These are phyloP conservation scores for Penicillium sp. DNA, from an alignment of 2,329 filamentous ascomycete species.

Conservation along the genomic window DNA sequence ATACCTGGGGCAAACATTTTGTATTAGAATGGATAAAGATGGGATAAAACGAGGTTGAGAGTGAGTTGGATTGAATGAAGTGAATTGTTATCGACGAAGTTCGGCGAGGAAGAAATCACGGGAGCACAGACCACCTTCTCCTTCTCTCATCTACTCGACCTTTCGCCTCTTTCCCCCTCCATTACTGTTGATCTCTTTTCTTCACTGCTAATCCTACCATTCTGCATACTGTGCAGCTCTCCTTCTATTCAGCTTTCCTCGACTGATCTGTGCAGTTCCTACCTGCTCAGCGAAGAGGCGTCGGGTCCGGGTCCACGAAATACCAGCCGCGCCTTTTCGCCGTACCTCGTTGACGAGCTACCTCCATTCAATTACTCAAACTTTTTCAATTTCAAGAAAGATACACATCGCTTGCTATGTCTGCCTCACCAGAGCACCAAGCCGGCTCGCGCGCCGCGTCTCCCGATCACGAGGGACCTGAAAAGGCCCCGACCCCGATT, in stretches of 20 bases:
- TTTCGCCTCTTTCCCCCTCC: constrained; percentile 11
- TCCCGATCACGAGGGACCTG: constrained; percentile 25
- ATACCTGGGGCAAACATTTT: constrained; percentile 38
- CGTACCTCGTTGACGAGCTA: constrained; percentile 1
- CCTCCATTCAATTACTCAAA: background rate
- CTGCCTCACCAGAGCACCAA: constrained; percentile 38
- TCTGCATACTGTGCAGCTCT: background rate
- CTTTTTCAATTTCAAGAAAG: background rate
- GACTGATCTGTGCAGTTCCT: background rate
- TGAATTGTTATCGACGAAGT: constrained; percentile 1
- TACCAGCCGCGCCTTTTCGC: constrained; percentile 14
- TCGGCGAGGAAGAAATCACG: constrained; percentile 23
- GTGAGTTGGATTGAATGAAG: background rate
- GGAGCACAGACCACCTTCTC: constrained; percentile 28
- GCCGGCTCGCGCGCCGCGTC: constrained; percentile 22
- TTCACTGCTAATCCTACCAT: background rate
- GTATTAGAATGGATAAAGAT: constrained; percentile 4
- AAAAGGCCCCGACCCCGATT: constrained; percentile 28
- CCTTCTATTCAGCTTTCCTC: background rate
- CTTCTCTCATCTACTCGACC: constrained; percentile 20
- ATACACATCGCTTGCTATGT: constrained; percentile 28
- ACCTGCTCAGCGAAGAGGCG: constrained; percentile 7
- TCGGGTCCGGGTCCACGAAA: constrained; percentile 3
- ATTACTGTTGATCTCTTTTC: background rate
- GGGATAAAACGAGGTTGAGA: constrained; percentile 3